phyloP scores from a whole-genome alignment of 352 stramenopile species.

The Phytophthora agathidicida region DNA sequence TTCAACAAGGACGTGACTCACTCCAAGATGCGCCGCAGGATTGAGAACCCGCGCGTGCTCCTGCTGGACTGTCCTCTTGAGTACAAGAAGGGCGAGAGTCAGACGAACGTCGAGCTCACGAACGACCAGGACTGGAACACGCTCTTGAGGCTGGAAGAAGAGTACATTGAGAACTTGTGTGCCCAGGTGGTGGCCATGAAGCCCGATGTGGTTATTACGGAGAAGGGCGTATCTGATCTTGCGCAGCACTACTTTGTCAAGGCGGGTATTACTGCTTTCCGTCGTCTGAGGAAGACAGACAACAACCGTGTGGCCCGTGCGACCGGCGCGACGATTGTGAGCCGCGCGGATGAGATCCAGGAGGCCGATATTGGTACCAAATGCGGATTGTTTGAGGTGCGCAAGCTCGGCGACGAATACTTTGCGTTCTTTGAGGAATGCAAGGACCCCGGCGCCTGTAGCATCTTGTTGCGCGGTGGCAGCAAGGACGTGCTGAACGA shows the following conservation, averaged over 20 bases:
- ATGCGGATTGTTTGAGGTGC: conserved; percentile 98
- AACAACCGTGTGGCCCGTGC: conserved; percentile 99
- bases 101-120: conserved; percentile 98
- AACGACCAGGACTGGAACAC: conserved; percentile 99
- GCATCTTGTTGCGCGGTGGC: conserved; percentile 97
- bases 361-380: conserved; percentile 98
- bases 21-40: conserved; percentile 98
- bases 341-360: conserved; percentile 98
- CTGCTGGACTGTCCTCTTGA: conserved; percentile 99
- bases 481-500: conserved; percentile 99
- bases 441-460: conserved; percentile 98
- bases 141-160: conserved; percentile 98
- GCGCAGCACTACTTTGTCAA: conserved; percentile 99
- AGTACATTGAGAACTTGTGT: conserved; percentile 99
- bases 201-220: conserved; percentile 99
- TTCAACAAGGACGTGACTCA: conserved; percentile 99
- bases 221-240: conserved; percentile 99
- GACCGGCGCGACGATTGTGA: conserved; percentile 98
- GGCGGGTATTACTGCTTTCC: conserved; percentile 98
- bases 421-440: conserved; percentile 99
- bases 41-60: conserved; percentile 98
- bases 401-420: conserved; percentile 94
- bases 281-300: conserved; percentile 98
- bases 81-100: conserved; percentile 99
- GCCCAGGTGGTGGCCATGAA: conserved; percentile 98